Percentiles rank a stretch among this genome's conserved stretches.
Conservation (phyloP, 176 grass and related monocot species). For the Phyllostachys edulis region DNA sequence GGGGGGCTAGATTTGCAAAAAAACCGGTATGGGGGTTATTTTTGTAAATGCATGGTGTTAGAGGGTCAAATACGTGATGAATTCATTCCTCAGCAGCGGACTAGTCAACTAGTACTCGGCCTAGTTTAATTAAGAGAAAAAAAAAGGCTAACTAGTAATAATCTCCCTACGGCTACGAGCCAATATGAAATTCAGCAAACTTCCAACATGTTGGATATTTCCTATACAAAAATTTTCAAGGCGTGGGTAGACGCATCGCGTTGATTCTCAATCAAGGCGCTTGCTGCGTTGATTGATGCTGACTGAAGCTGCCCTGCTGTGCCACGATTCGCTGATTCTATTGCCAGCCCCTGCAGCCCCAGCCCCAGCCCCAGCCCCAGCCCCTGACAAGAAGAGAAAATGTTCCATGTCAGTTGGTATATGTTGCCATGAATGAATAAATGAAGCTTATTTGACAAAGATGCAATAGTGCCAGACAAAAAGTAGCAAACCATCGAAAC, state of each 20-base stretch:
- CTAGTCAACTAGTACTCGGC: background rate
- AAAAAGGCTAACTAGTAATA: background rate
- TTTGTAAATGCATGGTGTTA: no score
- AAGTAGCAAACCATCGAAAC: background rate
- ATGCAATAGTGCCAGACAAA: background rate
- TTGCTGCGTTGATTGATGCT: background rate
- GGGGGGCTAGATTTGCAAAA: no score
- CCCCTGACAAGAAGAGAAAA: constrained; percentile 3
- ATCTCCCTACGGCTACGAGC: background rate
- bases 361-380: no score
- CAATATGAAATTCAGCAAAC: background rate
- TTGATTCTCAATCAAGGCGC: background rate
- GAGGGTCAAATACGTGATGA: no score
- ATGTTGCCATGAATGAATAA: background rate
- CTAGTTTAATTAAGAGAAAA: background rate
- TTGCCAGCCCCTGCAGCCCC: constrained; percentile 25
- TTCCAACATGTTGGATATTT: background rate
- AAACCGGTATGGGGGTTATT: no score
- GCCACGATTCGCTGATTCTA: background rate
- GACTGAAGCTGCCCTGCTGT: background rate
- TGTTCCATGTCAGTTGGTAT: background rate
- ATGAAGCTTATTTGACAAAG: background rate
- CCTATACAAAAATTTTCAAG: background rate
- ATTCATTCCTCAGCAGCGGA: no score
- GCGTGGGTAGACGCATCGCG: background rate